phyloP scores from a whole-genome alignment of 2,329 filamentous ascomycete species.

The Plectosphaerella sp. region DNA sequence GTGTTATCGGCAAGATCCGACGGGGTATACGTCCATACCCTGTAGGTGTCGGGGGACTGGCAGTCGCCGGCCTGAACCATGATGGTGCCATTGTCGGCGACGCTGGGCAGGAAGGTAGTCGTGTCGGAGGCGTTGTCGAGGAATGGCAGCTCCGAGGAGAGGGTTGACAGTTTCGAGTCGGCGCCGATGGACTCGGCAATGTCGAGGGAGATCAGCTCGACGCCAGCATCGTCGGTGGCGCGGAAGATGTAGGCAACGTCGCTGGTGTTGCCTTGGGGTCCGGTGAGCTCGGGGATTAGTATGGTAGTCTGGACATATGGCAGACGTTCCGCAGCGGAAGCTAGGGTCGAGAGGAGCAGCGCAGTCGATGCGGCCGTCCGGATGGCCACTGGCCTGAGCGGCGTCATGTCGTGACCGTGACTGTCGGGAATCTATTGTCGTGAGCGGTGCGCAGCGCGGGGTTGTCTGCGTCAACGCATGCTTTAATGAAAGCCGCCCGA shows the following conservation, averaged over 20 bases:
- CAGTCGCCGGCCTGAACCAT: constrained; percentile 74
- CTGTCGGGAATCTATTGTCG: not conserved
- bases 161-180: constrained; percentile 38
- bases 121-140: constrained; percentile 39
- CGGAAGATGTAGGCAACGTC: constrained; percentile 68
- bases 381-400: not conserved
- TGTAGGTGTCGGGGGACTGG: constrained; percentile 41
- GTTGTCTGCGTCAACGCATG: constrained; percentile 1
- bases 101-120: constrained; percentile 61
- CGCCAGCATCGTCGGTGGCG: constrained; percentile 37
- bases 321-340: constrained; percentile 40
- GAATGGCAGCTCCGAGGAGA: constrained; percentile 61
- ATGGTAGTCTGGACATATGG: constrained; percentile 78
- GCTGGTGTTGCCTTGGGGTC: constrained; percentile 27
- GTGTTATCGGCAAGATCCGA: constrained; percentile 22
- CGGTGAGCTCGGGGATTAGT: constrained; percentile 49
- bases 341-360: constrained; percentile 7
- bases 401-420: not conserved
- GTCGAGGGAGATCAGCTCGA: constrained; percentile 61
- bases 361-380: constrained; percentile 3
- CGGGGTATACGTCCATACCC: constrained; percentile 65
- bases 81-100: constrained; percentile 65
- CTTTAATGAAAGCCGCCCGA: not conserved
- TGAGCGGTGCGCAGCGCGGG: constrained; percentile 1
- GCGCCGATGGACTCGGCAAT: constrained; percentile 53